Evolutionary conservation across 202 grass and related monocot species (phyloP), one percentile per base, ranked within the genome.

Genomic region (Setaria italica): DNA sequence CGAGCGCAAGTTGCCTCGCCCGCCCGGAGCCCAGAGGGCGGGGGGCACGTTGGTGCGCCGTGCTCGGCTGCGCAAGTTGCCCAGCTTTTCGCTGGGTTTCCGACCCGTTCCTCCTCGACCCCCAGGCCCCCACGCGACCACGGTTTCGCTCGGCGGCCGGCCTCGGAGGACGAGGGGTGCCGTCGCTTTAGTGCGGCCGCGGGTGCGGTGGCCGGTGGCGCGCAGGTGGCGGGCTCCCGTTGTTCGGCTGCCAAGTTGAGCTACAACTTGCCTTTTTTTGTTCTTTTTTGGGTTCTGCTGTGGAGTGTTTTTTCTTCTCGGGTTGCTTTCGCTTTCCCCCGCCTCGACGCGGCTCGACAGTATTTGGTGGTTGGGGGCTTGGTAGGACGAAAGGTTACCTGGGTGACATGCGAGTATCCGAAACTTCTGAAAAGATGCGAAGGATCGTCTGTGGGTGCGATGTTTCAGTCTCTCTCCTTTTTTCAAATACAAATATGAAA

Each of bases 61-160:
- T 54, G 67, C 62, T 6, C 50, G 11, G 17, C 2, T 17, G 39
- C 64, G 4, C 76, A 19, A 53, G 57, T 57, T 21, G 67, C 63
- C 35, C 77, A 11, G 32, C 32, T 6, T 54, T 69, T 79, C 42
- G 1, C 21, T n/a, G 14, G 32, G 19, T 43, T 41, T 5, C 34
- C 25, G 25, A 25, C 25, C 25, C 25, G 25, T 25, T 35, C 34
- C 3, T 35, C 34, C 39, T 41, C 39, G 39, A 0, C 39, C 25
- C 25, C 25, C 25, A 25, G 39, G 5, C 39, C 4, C 39, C 39
- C 39, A 20, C 48, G 79, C 82, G 71, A 76, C 81, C 85, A 41
- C 39, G 81, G 89, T 76, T 90, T 90, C 14, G 48, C 47, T 50
- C 17, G n/a, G 74, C 72, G 75, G 42, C 39, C 39, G 75, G 20